Evolutionary conservation across 371 early-diverging fungal species (phyloP).

Genomic region (Rozella allomycis): DNA sequence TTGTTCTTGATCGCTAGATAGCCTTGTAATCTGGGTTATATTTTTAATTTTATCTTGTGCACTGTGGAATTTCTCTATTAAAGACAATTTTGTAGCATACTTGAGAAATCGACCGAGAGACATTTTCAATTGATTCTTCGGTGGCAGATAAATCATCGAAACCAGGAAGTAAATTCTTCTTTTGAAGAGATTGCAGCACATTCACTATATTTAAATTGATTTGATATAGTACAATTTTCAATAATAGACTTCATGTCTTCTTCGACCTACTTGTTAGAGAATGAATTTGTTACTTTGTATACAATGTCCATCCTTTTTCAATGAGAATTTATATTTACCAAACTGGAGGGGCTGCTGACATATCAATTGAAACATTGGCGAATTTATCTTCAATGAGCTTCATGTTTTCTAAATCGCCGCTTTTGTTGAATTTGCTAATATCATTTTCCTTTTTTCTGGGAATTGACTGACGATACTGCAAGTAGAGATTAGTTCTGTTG

Average conservation of each 20-base stretch:
- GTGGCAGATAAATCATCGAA: conserved; percentile 70
- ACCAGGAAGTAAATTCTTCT: conserved; percentile 71
- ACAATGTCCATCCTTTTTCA: conserved; percentile 10
- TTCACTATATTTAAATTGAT: too few relatives aligned
- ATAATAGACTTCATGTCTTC: conserved; percentile 25
- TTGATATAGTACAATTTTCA: conserved; percentile 46
- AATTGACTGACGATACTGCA: conserved; percentile 1
- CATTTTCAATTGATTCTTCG: conserved; percentile 55
- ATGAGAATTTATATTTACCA: too few relatives aligned
- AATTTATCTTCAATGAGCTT: neutral
- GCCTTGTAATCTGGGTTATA: conserved; percentile 14
- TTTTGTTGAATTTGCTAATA: conserved; percentile 52
- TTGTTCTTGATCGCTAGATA: conserved; percentile 33
- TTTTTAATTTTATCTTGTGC: conserved; percentile 56
- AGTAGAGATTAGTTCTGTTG: neutral
- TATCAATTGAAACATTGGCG: neutral
- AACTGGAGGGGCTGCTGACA: neutral
- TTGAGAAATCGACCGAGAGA: conserved; percentile 57
- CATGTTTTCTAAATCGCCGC: too few relatives aligned
- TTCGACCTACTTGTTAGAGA: conserved; percentile 10
- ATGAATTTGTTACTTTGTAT: conserved; percentile 4
- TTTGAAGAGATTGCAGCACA: conserved; percentile 61
- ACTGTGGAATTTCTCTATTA: conserved; percentile 54
- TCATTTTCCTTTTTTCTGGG: neutral
- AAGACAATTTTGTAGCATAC: conserved; percentile 14